Base-by-base conservation (phyloP, 179 eudicot species). In the Spergularia azorica region DNA sequence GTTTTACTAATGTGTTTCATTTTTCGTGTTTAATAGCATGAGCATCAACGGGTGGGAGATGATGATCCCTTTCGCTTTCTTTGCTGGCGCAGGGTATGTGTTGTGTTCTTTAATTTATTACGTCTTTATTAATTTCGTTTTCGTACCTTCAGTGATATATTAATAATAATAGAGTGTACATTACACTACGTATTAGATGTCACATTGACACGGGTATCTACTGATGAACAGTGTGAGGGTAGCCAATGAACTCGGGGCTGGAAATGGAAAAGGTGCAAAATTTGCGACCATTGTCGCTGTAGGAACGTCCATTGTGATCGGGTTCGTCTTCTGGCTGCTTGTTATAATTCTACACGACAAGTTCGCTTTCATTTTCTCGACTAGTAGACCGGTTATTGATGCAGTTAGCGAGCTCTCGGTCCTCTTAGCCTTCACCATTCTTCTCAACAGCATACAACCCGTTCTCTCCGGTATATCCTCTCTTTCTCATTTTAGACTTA, bases 11-110 rank as follows among this genome's bases (percentile, higher is more conserved):
- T 6, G 8, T 43, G 48, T 43, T 3, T 43, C 8, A 6, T 43
- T 43, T 43, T 43, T 3, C 2, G 48, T 20, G 8, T 36, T 3
- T 18, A 51, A 71, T 59, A 86, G 88, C 63, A 86, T 79, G 86
- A 81, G 80, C 75, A 71, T 86, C 76, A 86, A 83, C 43, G 85
- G 85, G 0, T 86, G 85, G 85, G 85, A 86, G 78, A 64, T 86
- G 85, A 86, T 86, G 88, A 86, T 86, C 70, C 86, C 88, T 57
- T 65, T 86, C 9, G 88, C 85, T n/a, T 86, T 86, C 83, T 86
- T 86, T 71, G 85, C 88, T 20, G 88, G 88, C 36, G 78, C 81
- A 13, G 88, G 88, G 88, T 86, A 21, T 41, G 48, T 43, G 48
- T 43, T 43, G 8, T 6, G 48, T 43, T 4, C 48, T 43, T 6